phyloP scores from a whole-genome alignment of 345 rosid genomes.

The Syzygium aqueum region DNA sequence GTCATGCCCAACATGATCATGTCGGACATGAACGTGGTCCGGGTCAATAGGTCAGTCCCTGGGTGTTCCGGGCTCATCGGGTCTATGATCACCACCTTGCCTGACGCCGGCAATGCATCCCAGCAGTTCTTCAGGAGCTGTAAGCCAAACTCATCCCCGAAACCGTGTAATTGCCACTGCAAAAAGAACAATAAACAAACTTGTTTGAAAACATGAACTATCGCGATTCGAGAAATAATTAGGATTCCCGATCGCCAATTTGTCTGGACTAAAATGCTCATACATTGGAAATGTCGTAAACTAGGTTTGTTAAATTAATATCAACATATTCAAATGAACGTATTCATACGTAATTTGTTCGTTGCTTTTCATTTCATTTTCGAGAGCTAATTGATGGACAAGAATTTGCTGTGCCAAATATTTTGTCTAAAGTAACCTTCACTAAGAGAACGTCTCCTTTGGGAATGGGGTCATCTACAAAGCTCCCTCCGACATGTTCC shows the following conservation, averaged over 20 bases:
- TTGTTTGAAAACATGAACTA: background rate
- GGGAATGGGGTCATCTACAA: no score
- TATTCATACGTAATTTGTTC: background rate
- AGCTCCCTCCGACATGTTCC: conserved; percentile 10
- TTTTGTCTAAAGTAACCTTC: background rate
- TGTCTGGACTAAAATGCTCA: background rate
- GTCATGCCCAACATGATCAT: conserved; percentile 27
- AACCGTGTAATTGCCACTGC: conserved; percentile 29
- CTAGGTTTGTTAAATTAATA: background rate
- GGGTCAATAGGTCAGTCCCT: conserved; percentile 10
- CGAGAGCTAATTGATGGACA: background rate
- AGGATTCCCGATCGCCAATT: background rate
- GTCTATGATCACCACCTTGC: conserved; percentile 36
- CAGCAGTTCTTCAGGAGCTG: conserved; percentile 31
- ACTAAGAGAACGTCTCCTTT: conserved; percentile 14
- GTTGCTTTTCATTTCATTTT: background rate
- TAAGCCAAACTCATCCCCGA: conserved; percentile 27
- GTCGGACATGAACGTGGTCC: conserved; percentile 21
- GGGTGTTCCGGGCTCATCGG: conserved; percentile 19
- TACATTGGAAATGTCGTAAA: background rate
- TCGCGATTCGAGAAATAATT: background rate
- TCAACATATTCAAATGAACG: background rate
- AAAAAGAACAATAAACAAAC: background rate
- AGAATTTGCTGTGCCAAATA: background rate
- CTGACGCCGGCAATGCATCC: conserved; percentile 17